Evolutionary conservation across 1,284 basidiomycete genomes (phyloP), one percentile per base, ranked within the genome.

Genomic region (Cutaneotrichosporon sp.): DNA sequence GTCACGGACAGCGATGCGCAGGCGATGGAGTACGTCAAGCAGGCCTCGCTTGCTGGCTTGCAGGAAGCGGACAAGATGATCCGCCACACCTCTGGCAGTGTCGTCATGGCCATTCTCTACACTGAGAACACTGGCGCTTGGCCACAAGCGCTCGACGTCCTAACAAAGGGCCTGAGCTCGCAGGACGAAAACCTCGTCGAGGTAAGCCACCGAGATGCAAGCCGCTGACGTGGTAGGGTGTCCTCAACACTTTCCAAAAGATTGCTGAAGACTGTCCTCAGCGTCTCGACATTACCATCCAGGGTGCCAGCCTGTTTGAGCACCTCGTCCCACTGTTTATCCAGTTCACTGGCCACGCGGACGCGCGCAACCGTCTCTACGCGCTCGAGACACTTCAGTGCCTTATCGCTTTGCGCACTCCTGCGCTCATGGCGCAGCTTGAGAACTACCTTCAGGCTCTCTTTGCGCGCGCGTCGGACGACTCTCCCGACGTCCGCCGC

Each of bases 281-380:
- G 67, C 94, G 96, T 81, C 86, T 99, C 79, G 96, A 98, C 80
- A 87, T 97, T 70, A 89, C 93, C 67, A 90, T 98, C 76, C 65
- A 70, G 50, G 93, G 92, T 57, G 87, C 88, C 31, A 86, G 91
- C 65, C 91, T 93, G 1, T 86, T 97, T 66, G 92, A 97, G 80
- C 92, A 88, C 79, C 92, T 97, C 88, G 89, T 98, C 70, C 94
- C 94, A 65, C 94, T 97, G 77, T 96, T 98, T 82, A 87, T 99
- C 72, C 76, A 87, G 72, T 86, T 92, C 72, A 88, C 92, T 51
- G 89, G 91, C 68, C 91, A 97, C 73, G 55, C 64, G 21, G 61
- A 66, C 40, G 85, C 86, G 0, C 89, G 88, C 57, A 92, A 99
- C 85, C 90, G 96, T 63, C 88, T 91, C 47, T 92, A 96, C 78